These are phyloP conservation scores for Pachyrhizus erosus DNA, from an alignment of 306 rosid species.

Conservation along the genomic window DNA sequence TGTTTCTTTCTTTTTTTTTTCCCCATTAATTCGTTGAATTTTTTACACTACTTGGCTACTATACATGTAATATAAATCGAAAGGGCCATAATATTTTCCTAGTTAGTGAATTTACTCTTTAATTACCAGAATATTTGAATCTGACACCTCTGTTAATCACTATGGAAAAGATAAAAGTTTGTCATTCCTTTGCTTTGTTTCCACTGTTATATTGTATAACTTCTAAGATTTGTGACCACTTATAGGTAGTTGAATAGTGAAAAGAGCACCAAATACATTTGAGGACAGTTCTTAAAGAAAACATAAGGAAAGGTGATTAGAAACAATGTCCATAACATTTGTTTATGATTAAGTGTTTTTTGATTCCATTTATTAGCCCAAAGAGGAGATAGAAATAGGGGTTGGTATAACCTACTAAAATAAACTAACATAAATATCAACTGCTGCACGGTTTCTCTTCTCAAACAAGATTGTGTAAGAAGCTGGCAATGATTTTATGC, in stretches of 20 bases:
- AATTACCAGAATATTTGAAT: neutral
- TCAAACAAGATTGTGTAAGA: neutral
- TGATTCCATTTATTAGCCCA: constrained; percentile 21
- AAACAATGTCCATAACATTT: neutral
- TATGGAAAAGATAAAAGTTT: neutral
- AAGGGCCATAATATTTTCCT: neutral
- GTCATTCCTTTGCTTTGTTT: constrained; percentile 23
- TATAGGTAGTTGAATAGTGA: neutral
- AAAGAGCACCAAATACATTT: neutral
- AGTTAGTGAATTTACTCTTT: neutral
- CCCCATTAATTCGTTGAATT: neutral
- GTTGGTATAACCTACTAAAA: constrained; percentile 30
- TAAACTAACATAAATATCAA: neutral
- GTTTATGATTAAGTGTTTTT: constrained; percentile 1
- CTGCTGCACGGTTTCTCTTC: constrained; percentile 5
- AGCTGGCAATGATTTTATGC: neutral
- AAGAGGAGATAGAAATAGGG: neutral
- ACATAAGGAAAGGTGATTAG: neutral
- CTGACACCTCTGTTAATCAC: neutral
- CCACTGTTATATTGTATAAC: constrained; percentile 10
- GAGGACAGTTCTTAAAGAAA: neutral
- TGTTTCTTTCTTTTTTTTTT: neutral
- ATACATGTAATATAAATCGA: neutral
- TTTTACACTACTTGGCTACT: neutral
- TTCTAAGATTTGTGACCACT: neutral